A percentile compares a stretch with the other conserved stretches of the same genome.
Evolutionary conservation across 768 basidiomycete species (phyloP).

Genomic region (Rhizopogon vinicolor): DNA sequence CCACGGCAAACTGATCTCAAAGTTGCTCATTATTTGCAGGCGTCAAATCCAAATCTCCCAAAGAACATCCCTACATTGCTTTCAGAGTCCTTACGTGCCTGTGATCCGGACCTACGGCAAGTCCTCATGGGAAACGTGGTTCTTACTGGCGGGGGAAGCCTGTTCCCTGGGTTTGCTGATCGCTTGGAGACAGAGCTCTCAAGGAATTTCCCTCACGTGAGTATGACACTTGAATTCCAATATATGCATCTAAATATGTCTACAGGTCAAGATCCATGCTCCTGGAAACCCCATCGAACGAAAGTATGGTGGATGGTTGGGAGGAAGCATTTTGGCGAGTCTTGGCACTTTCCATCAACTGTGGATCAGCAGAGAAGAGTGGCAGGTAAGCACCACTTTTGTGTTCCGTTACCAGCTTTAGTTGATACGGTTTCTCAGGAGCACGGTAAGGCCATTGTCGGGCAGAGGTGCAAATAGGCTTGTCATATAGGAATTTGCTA

Average conservation of each 20-base stretch:
- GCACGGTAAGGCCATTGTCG: constrained; percentile 78
- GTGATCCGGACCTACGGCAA: constrained; percentile 89
- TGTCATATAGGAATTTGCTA: not conserved
- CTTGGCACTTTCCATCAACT: constrained; percentile 97
- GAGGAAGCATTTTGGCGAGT: constrained; percentile 91
- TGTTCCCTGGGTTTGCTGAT: constrained; percentile 83
- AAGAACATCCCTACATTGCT: constrained; percentile 77
- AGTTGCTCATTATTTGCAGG: constrained; percentile 23
- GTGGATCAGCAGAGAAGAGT: constrained; percentile 93
- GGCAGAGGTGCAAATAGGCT: constrained; percentile 78
- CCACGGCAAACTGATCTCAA: not conserved
- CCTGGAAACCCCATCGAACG: constrained; percentile 89
- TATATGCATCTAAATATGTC: constrained; percentile 8
- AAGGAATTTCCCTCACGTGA: constrained; percentile 73
- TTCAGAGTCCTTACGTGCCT: constrained; percentile 70
- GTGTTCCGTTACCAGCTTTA: not conserved
- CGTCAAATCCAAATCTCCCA: constrained; percentile 62
- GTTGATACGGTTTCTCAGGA: constrained; percentile 41
- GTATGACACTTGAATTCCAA: constrained; percentile 22
- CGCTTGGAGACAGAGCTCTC: constrained; percentile 74
- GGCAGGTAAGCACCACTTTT: constrained; percentile 55
- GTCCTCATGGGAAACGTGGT: constrained; percentile 92
- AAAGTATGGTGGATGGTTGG: constrained; percentile 91
- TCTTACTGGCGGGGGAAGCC: constrained; percentile 89
- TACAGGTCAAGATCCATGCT: constrained; percentile 85